These are phyloP conservation scores for Phoma sp. DNA, from an alignment of 2,329 filamentous ascomycete species.

Conservation along the genomic window DNA sequence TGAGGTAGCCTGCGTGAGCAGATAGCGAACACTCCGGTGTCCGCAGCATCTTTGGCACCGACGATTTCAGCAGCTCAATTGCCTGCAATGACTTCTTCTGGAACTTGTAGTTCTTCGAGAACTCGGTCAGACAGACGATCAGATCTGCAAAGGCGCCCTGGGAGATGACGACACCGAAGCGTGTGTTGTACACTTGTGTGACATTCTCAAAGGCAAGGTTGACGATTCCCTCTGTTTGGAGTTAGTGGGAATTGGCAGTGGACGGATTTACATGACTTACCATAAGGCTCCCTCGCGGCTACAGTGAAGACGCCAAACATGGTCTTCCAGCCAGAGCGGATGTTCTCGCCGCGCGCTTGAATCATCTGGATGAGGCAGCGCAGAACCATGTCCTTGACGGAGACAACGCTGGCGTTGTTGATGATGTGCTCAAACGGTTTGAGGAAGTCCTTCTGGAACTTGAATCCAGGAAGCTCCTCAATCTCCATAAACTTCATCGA, in stretches of 20 bases:
- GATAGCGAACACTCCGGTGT: constrained; percentile 95
- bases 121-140: constrained; percentile 95
- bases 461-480: constrained; percentile 96
- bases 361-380: constrained; percentile 99
- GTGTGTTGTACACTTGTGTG: constrained; percentile 90
- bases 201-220: constrained; percentile 98
- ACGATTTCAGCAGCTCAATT: constrained; percentile 92
- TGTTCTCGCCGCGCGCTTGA: constrained; percentile 93
- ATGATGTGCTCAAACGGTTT: constrained; percentile 99
- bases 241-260: constrained; percentile 21
- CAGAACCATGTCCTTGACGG: constrained; percentile 97
- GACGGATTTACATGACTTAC: constrained; percentile 48
- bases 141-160: constrained; percentile 97
- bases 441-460: constrained; percentile 99
- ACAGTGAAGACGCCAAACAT: constrained; percentile 99
- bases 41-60: constrained; percentile 92
- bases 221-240: constrained; percentile 80
- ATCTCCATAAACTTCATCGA: constrained; percentile 99
- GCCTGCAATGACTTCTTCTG: constrained; percentile 98
- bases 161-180: constrained; percentile 94
- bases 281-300: constrained; percentile 87
- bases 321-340: constrained; percentile 96
- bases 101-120: constrained; percentile 98
- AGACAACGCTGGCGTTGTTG: constrained; percentile 86
- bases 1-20: constrained; percentile 63